Conservation (phyloP, 768 basidiomycete species). For the Psilocybe azurescens region DNA sequence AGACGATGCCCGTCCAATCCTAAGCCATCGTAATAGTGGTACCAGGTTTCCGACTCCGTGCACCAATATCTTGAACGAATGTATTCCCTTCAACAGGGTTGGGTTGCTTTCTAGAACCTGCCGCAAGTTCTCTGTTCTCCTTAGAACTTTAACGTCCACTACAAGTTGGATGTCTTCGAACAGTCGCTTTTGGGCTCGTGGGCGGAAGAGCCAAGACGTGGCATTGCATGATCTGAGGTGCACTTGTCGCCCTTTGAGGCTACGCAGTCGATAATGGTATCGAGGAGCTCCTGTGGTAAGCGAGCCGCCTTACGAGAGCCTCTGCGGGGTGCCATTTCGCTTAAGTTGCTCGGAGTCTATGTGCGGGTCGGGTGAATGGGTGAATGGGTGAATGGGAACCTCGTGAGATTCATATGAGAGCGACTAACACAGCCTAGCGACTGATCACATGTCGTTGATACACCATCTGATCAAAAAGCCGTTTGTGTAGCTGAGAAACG, state of each 20-base stretch:
- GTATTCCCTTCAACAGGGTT: background rate
- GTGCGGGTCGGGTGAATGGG: no score
- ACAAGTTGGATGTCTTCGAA: background rate
- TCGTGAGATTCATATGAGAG: no score
- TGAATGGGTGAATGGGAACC: no score
- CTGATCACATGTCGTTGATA: no score
- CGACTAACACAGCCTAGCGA: no score
- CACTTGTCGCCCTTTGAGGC: background rate
- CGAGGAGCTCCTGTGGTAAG: no score
- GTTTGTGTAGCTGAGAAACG: no score
- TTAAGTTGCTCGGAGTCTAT: no score
- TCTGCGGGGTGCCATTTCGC: no score
- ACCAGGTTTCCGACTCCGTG: background rate
- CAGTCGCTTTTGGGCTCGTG: background rate
- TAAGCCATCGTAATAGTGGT: background rate
- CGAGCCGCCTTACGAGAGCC: no score
- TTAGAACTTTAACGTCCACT: background rate
- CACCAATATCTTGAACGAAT: background rate
- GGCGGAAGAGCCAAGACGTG: background rate
- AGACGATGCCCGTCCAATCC: background rate
- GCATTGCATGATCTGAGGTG: background rate
- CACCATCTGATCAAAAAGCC: no score
- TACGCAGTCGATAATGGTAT: background rate
- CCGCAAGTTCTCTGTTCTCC: background rate
- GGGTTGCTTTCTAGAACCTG: background rate